Base-by-base conservation (phyloP, 768 basidiomycete species). In the Hydnum rufescens region DNA sequence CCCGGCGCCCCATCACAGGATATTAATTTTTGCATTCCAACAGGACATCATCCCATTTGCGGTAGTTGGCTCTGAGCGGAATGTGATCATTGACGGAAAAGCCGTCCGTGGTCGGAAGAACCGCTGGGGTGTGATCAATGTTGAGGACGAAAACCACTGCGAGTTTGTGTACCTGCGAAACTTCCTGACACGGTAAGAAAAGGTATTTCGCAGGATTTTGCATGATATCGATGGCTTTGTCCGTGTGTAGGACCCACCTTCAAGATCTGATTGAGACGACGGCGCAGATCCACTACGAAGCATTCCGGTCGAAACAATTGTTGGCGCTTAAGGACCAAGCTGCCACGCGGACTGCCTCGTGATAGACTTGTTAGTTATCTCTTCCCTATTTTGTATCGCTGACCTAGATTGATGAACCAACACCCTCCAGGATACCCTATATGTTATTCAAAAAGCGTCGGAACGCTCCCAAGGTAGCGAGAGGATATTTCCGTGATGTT, bases 261-360 rank as follows among this genome's bases (percentile, higher is more conserved):
- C 93, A 99, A 66, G 93, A 97, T 63, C 70, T 99, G 64, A 99
- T 99, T 64, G 93, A 99, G 73, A 95, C 93, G 53, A 97, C 95
- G 5, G 90, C 95, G 6, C 86, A 92, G 67, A 95, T 93, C 65
- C 93, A 99, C 69, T 99, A 97, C 65, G 93, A 99, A 71, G 89
- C 92, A 5, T 99, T 99, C 88, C 80, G 93, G 58, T 93, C 89
- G 60, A 96, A 96, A 71, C 93, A 99, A 70, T 68, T 97, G 59
- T 73, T 96, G 46, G 93, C 93, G 13, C 76, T 97, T 61, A 97
- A 97, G 74, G 93, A 97, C 68, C 44, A 47, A 25, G 84, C 85
- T 34, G 88, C 88, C 16, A 53, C 34, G 28, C 54, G 54, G n/a
- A n/a, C n/a, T n/a, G n/a, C n/a, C n/a, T n/a, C n/a, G n/a, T n/a